phyloP scores from a whole-genome alignment of 2,329 filamentous ascomycete genomes.

The Epichloe elymi region DNA sequence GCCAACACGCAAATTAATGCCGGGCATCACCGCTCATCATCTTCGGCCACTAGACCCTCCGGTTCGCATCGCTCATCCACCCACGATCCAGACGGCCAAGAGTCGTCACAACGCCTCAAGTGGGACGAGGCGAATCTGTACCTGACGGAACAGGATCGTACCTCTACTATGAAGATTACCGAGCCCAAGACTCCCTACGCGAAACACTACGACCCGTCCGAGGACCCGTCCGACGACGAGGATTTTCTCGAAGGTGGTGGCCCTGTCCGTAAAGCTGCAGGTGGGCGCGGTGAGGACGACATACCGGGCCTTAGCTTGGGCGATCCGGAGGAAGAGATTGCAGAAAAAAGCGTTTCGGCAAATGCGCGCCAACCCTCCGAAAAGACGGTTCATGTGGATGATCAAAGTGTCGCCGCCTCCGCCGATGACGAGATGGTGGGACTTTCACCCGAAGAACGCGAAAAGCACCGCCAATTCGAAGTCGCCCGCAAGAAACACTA shows the following conservation, averaged over 20 bases:
- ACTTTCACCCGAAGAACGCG: constrained; percentile 57
- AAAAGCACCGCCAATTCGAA: constrained; percentile 90
- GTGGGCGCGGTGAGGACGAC: constrained; percentile 47
- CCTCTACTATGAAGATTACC: constrained; percentile 95
- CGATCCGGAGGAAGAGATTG: constrained; percentile 69
- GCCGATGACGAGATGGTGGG: constrained; percentile 41
- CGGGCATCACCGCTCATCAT: constrained; percentile 75
- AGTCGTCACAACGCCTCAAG: constrained; percentile 63
- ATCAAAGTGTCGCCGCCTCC: constrained; percentile 43
- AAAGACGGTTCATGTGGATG: constrained; percentile 74
- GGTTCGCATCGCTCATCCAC: constrained; percentile 62
- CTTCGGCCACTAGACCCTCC: constrained; percentile 47
- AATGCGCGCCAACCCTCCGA: constrained; percentile 25
- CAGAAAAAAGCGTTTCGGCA: constrained; percentile 28
- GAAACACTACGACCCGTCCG: constrained; percentile 75
- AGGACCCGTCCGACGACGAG: constrained; percentile 75
- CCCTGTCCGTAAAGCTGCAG: constrained; percentile 18
- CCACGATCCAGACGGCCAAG: constrained; percentile 30
- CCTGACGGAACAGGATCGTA: constrained; percentile 90
- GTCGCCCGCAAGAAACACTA: constrained; percentile 91
- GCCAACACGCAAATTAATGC: constrained; percentile 93
- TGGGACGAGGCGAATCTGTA: constrained; percentile 99
- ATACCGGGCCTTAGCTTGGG: constrained; percentile 88
- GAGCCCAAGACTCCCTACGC: constrained; percentile 98
- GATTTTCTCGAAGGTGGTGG: constrained; percentile 26